phyloP scores from a whole-genome alignment of 306 rosid species.

The Sophora flavescens region DNA sequence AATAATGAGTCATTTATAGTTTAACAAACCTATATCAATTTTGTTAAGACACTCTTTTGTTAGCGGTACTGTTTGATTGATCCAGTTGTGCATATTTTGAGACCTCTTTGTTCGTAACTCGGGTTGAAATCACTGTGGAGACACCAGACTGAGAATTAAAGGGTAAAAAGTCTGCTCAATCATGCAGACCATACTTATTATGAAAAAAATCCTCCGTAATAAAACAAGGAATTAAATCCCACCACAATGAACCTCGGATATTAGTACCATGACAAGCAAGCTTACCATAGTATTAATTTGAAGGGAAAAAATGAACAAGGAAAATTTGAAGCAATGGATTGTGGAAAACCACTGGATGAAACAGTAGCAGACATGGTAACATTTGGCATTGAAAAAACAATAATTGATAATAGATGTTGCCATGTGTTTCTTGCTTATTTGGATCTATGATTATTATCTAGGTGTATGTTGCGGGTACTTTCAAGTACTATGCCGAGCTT shows the following conservation, averaged over 20 bases:
- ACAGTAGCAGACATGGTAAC: conserved; percentile 74
- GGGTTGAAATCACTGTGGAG: no score
- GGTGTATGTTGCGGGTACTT: conserved; percentile 87
- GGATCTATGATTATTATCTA: conserved; percentile 35
- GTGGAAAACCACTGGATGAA: conserved; percentile 88
- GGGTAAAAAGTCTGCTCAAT: no score
- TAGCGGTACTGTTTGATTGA: neutral
- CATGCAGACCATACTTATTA: no score
- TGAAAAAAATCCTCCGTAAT: no score
- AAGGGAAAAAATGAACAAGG: conserved; percentile 69
- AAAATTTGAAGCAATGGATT: conserved; percentile 70
- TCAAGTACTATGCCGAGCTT: conserved; percentile 86
- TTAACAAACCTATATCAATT: no score
- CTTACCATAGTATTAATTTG: conserved; percentile 51
- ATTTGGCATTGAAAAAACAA: conserved; percentile 1
- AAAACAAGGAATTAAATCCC: no score
- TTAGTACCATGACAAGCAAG: no score
- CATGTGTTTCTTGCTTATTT: conserved; percentile 30
- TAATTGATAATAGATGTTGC: conserved; percentile 3
- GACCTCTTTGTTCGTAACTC: conserved; percentile 1
- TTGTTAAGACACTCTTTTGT: no score
- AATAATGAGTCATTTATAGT: no score
- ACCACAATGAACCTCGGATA: no score
- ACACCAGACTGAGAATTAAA: no score
- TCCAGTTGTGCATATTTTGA: conserved; percentile 24